Conservation (phyloP, 495 filamentous ascomycete genomes). For the Hypoxylon rickii region DNA sequence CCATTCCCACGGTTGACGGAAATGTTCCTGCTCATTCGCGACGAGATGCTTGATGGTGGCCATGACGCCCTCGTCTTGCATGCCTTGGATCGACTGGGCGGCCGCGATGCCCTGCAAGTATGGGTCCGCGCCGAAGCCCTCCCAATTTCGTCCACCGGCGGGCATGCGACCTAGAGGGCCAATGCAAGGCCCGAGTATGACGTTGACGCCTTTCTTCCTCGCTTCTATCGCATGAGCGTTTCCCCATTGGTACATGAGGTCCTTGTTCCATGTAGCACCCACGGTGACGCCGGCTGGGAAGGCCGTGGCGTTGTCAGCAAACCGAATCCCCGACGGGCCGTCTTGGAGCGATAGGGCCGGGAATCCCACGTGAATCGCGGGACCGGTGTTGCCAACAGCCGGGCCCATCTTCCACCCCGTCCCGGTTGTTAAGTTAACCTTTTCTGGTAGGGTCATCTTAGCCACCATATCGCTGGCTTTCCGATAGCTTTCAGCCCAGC, state of each 20-base stretch:
- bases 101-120: conserved; percentile 63
- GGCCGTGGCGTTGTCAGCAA: conserved; percentile 74
- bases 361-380: conserved; percentile 72
- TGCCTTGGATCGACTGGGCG: conserved; percentile 59
- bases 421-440: conserved; percentile 93
- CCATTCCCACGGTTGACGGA: conserved; percentile 74
- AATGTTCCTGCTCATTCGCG: conserved; percentile 89
- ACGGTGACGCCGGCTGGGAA: conserved; percentile 86
- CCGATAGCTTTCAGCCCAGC: conserved; percentile 78
- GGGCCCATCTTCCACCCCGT: conserved; percentile 89
- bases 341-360: conserved; percentile 90
- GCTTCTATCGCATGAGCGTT: conserved; percentile 72
- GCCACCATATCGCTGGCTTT: conserved; percentile 80
- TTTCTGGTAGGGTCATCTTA: conserved; percentile 85
- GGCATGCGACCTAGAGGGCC: conserved; percentile 81
- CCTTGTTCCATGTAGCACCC: conserved; percentile 84
- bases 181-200: conserved; percentile 76
- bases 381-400: conserved; percentile 88
- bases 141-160: conserved; percentile 90
- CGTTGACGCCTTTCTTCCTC: conserved; percentile 72
- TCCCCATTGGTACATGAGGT: conserved; percentile 74
- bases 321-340: conserved; percentile 81
- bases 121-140: conserved; percentile 80
- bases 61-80: conserved; percentile 79
- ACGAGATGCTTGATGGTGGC: conserved; percentile 84